Evolutionary conservation across 805 yeast species (phyloP), one percentile per base, ranked within the genome.

Genomic region (Hanseniaspora meyeri): DNA sequence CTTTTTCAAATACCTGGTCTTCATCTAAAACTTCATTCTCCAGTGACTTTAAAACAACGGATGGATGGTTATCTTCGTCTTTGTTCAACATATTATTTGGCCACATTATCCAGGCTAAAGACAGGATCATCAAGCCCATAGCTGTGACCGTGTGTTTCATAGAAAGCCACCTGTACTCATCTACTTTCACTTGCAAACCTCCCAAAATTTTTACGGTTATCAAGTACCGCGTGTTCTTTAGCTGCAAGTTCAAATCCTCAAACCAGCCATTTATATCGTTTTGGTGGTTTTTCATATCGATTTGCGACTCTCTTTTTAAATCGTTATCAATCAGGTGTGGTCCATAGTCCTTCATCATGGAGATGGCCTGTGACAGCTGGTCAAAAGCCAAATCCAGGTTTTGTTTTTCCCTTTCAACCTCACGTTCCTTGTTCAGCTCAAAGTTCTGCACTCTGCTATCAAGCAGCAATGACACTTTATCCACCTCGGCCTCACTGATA

Each of bases 381-480:
- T 85, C 82, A 43, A 85, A 77, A 48, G 81, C 80, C 58, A 81
- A 77, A 24, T 84, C 80, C 54, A 83, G 74, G 54, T 82, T 83
- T 61, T 81, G 82, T 55, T 85, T 73, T 59, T 87, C 86, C 12
- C 74, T 72, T 60, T 84, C 89, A 61, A 97, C 72, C 34, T 84
- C 77, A 43, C 82, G 76, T 43, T 83, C 81, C 27, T 89, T 79
- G 62, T 89, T 96, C 47, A 85, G 87, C 50, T 84, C 70, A 39
- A 91, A 70, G 67, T 91, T 97, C 55, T 90, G 83, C 59, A 87
- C 87, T 0, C 96, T 96, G 36, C 96, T 95, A 65, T 89, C 91
- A 67, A 88, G 90, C 14, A 93, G 70, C 65, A 91, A 93, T 24
- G 80, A 77, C 63, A 91, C 96, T 63, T 90, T 91, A 60, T 90